Evolutionary conservation across 352 stramenopile genomes (phyloP).

Genomic region (Globisporangium cederbergense): DNA sequence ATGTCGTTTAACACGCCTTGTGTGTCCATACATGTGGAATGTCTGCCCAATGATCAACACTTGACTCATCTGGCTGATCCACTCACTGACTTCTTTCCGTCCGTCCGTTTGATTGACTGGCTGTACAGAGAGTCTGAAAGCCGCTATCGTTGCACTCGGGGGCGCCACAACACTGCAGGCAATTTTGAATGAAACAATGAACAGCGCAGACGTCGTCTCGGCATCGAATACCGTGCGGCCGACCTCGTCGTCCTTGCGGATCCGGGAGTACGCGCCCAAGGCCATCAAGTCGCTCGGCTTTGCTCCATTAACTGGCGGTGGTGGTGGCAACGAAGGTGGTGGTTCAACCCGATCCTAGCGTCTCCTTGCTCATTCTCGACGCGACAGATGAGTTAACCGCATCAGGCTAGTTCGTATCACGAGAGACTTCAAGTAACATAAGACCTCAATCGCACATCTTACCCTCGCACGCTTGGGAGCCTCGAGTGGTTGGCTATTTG

Average conservation of each 20-base stretch:
- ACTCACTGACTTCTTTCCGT: not conserved
- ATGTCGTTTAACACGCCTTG: too few species aligned
- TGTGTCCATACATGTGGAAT: too few species aligned
- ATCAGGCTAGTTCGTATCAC: not conserved
- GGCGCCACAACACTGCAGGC: slow-evolving; percentile 58
- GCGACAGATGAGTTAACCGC: not conserved
- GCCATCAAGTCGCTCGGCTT: slow-evolving; percentile 72
- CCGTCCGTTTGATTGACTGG: not conserved
- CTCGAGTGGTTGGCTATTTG: slow-evolving; percentile 1
- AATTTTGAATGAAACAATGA: slow-evolving; percentile 52
- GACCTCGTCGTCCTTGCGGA: slow-evolving; percentile 63
- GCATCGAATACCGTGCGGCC: slow-evolving; percentile 20
- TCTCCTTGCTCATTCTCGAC: too few species aligned
- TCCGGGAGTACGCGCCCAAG: slow-evolving; percentile 75
- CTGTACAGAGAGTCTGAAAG: slow-evolving; percentile 42
- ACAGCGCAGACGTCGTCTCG: not conserved
- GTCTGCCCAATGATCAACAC: not conserved
- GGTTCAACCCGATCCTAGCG: not conserved
- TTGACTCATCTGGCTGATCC: not conserved
- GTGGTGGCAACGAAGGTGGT: not conserved
- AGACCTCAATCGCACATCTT: not conserved
- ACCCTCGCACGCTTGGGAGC: not conserved
- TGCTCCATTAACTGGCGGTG: slow-evolving; percentile 25
- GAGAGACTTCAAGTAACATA: slow-evolving; percentile 3
- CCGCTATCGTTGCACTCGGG: slow-evolving; percentile 44